Evolutionary conservation across 129 eudicot genomes (phyloP), one percentile per base, ranked within the genome.

Genomic region (Escallonia herrerae): DNA sequence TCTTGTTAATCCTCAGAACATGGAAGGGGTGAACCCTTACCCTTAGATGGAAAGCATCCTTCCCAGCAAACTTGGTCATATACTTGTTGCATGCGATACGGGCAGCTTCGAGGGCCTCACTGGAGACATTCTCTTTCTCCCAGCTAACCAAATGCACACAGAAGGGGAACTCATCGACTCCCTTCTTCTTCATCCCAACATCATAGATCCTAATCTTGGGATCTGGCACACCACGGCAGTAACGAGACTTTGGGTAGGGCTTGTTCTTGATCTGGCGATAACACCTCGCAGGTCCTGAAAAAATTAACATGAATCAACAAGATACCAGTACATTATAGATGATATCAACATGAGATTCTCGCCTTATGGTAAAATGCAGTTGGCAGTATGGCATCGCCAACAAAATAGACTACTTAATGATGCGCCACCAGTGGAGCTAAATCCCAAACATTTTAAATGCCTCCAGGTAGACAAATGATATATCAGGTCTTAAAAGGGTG

Each of bases 21-120:
- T 89, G 93, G 83, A 89, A 85, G 10, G 93, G 96, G 43, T 89
- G 96, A 62, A 89, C 96, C 82, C 96, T 78, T n/a, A 89, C 96
- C 76, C 96, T 80, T 70, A 89, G 49, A 59, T 89, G 96, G 79
- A 89, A 85, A 59, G 96, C 87, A 76, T 89, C 96, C 72, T 89
- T 89, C 40, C 96, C 93, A 1, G 93, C 96, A 70, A 72, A 85
- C 78, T 89, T 89, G 3, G 96, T 80, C 93, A 88, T 88, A 81
- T 85, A 88, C 79, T 89, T 89, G 77, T 89, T 89, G 75, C 96
- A 89, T 0, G 96, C 90, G 63, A 89, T 89, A 70, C 93, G 96
- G 4, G 96, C 93, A 70, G 96, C 93, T 60, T 89, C 96, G 45
- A 89, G 84, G 7, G 96, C 96, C 69, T 89, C 96, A 48, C 93